Evolutionary conservation across 2,329 filamentous ascomycete species (phyloP).

Genomic region (Cytospora paraplurivora): DNA sequence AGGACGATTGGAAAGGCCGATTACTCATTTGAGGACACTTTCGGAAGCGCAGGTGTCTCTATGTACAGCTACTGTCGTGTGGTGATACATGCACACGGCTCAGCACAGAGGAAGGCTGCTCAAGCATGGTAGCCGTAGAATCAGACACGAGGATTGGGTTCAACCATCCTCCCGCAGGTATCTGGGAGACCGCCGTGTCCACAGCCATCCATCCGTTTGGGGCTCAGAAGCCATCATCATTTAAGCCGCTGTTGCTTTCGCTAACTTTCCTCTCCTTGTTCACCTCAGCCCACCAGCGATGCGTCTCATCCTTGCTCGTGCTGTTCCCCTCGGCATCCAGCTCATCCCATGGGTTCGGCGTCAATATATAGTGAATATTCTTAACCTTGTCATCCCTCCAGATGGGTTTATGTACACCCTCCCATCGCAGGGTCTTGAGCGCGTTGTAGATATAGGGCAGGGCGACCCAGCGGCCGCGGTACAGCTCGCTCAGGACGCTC

Average conservation of each 20-base stretch:
- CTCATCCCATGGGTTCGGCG: constrained; percentile 64
- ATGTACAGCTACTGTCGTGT: background rate
- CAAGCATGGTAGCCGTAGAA: background rate
- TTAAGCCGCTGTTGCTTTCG: constrained; percentile 46
- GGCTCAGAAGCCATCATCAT: constrained; percentile 38
- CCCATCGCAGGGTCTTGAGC: constrained; percentile 60
- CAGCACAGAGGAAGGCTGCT: background rate
- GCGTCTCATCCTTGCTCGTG: constrained; percentile 49
- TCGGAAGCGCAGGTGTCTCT: background rate
- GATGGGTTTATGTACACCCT: constrained; percentile 55
- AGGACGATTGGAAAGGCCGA: background rate
- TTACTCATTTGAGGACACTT: constrained; percentile 2
- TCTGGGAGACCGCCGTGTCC: background rate
- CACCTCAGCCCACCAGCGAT: constrained; percentile 58
- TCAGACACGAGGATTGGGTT: background rate
- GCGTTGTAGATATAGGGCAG: constrained; percentile 65
- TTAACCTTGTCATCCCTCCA: constrained; percentile 62
- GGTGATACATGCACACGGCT: background rate
- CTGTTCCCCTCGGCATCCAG: constrained; percentile 46
- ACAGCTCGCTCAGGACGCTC: constrained; percentile 58
- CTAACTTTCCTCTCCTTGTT: constrained; percentile 47
- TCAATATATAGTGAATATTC: constrained; percentile 64
- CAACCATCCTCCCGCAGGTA: background rate
- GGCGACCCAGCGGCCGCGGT: constrained; percentile 56
- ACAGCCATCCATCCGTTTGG: background rate